Conservation (phyloP, 495 filamentous ascomycete genomes). For the Aspergillus biplanus region DNA sequence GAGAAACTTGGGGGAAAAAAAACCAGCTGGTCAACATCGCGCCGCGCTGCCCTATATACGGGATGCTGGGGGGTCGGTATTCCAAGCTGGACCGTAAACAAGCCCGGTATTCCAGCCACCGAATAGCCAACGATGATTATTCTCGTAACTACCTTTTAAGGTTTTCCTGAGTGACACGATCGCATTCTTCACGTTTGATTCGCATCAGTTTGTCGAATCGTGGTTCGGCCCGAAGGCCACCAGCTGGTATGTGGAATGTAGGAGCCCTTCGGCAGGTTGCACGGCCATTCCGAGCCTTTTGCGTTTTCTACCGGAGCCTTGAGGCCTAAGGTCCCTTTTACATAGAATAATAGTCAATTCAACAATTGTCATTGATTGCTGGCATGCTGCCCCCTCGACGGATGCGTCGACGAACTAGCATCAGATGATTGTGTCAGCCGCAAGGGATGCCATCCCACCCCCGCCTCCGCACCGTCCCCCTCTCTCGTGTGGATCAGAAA, state of each 20-base stretch:
- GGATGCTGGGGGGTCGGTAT: background rate
- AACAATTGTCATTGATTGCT: too few relatives aligned
- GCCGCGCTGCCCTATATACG: background rate
- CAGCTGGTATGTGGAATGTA: conserved; percentile 8
- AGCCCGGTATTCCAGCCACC: background rate
- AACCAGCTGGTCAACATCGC: background rate
- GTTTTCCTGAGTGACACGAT: background rate
- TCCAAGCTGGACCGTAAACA: background rate
- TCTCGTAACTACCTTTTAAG: too few relatives aligned
- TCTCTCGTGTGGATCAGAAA: background rate
- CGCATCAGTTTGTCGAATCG: background rate
- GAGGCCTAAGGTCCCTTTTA: too few relatives aligned
- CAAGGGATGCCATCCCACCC: background rate
- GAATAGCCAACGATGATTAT: background rate
- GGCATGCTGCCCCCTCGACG: too few relatives aligned
- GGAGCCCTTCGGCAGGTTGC: background rate
- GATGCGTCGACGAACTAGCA: background rate
- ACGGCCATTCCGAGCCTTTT: background rate
- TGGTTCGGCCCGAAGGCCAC: conserved; percentile 3
- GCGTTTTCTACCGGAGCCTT: background rate
- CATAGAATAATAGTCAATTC: too few relatives aligned
- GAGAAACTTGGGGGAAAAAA: background rate
- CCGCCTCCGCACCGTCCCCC: background rate
- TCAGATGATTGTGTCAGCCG: background rate
- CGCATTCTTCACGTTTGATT: background rate